A percentile compares a stretch with the other conserved stretches of the same genome.
phyloP scores from a whole-genome alignment of 2,329 filamentous ascomycete species.

The Phyllosticta citribraziliensis region DNA sequence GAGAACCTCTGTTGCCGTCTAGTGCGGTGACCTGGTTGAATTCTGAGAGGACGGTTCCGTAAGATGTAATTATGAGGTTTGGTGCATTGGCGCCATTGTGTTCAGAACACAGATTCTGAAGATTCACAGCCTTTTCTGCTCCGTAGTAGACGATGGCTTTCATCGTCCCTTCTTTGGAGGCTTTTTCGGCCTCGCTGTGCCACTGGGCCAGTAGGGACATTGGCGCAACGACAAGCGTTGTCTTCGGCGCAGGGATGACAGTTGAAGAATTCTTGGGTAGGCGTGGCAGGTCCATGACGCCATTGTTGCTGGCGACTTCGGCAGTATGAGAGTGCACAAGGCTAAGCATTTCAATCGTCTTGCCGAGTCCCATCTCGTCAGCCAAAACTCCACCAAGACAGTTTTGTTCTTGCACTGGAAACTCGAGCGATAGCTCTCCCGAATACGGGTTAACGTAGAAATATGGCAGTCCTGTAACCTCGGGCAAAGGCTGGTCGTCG shows the following conservation, averaged over 20 bases:
- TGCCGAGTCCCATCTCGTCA: slow-evolving; percentile 95
- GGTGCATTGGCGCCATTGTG: slow-evolving; percentile 67
- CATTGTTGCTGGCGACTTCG: slow-evolving; percentile 31
- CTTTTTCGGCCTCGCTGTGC: slow-evolving; percentile 90
- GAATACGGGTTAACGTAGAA: slow-evolving; percentile 98
- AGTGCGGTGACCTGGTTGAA: slow-evolving; percentile 64
- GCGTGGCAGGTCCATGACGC: slow-evolving; percentile 52
- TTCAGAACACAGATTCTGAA: slow-evolving; percentile 68
- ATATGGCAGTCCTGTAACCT: slow-evolving; percentile 53
- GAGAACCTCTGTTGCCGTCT: slow-evolving; percentile 54
- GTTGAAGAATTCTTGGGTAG: slow-evolving; percentile 47
- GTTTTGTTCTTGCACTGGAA: slow-evolving; percentile 87
- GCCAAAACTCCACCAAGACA: slow-evolving; percentile 89
- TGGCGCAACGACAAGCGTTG: slow-evolving; percentile 89
- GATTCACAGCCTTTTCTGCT: slow-evolving; percentile 66
- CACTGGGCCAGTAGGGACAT: slow-evolving; percentile 96
- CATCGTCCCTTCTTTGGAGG: slow-evolving; percentile 72
- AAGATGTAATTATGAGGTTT: slow-evolving; percentile 89
- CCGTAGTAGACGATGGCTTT: slow-evolving; percentile 90
- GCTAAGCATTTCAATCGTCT: slow-evolving; percentile 97
- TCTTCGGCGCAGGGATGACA: slow-evolving; percentile 66
- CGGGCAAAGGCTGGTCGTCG: slow-evolving; percentile 65
- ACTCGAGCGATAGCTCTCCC: slow-evolving; percentile 82
- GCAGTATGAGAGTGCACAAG: slow-evolving; percentile 76
- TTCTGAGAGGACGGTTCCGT: slow-evolving; percentile 84